Evolutionary conservation across 305 asterid species (phyloP).

Genomic region (Solanum chacoense): DNA sequence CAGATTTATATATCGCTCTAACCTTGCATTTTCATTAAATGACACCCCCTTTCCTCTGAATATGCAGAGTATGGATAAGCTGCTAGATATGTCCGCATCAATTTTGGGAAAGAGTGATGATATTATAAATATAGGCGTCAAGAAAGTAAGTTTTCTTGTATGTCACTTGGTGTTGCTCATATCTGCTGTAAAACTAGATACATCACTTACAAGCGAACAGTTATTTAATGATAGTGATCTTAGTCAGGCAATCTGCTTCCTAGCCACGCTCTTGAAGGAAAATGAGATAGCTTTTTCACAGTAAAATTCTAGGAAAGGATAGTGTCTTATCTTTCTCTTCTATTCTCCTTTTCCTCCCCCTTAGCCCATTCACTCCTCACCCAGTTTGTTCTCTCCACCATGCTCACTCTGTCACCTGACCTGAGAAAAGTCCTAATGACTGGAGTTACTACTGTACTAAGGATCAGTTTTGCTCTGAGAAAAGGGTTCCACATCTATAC

Average conservation of each 20-base stretch:
- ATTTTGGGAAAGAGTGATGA: constrained; percentile 49
- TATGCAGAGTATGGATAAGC: constrained; percentile 73
- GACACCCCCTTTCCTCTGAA: background rate
- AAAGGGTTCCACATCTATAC: background rate
- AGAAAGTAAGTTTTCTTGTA: constrained; percentile 24
- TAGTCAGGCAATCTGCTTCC: background rate
- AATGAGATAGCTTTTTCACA: background rate
- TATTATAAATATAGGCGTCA: constrained; percentile 25
- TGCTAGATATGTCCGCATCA: constrained; percentile 50
- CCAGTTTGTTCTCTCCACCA: background rate
- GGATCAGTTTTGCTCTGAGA: background rate
- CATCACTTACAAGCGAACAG: background rate
- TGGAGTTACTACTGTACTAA: background rate
- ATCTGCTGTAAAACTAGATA: background rate
- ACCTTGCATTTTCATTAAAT: background rate
- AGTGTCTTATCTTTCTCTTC: background rate
- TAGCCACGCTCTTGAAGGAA: background rate
- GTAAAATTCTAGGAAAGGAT: background rate
- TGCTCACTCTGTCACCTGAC: background rate
- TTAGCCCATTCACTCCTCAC: background rate
- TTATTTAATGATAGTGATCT: background rate
- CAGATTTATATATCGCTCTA: background rate
- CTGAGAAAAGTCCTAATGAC: background rate
- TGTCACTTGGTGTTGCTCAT: background rate
- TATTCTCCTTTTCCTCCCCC: background rate